Conservation (phyloP, 2,329 filamentous ascomycete genomes). For the Apiospora pterosperma region DNA sequence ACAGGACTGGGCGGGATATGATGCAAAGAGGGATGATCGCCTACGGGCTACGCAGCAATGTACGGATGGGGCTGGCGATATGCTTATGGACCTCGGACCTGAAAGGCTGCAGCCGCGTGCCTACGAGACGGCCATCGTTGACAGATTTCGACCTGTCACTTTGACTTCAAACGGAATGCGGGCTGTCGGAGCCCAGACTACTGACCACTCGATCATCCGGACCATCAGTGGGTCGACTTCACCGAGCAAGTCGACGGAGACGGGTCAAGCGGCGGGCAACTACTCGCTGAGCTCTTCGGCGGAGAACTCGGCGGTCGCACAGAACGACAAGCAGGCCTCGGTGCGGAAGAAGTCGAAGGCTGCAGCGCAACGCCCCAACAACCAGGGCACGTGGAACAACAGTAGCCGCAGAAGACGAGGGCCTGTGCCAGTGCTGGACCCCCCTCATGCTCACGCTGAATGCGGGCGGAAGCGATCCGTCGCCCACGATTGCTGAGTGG, state of each 20-base stretch:
- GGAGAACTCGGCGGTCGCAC: too few species aligned
- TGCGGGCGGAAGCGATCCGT: neutral
- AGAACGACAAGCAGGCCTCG: too few species aligned
- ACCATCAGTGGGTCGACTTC: neutral
- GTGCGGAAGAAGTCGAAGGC: neutral
- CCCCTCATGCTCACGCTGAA: neutral
- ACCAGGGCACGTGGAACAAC: neutral
- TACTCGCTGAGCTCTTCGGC: neutral
- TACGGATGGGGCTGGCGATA: neutral
- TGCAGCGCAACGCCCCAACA: neutral
- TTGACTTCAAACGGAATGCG: neutral
- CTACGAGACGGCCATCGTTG: neutral
- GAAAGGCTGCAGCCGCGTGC: too few species aligned
- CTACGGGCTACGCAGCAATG: too few species aligned
- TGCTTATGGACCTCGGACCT: neutral
- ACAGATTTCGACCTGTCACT: neutral
- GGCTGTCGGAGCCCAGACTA: neutral
- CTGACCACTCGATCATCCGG: too few species aligned
- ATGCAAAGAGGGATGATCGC: neutral
- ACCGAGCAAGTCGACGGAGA: neutral
- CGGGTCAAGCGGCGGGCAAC: neutral
- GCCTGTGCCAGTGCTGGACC: neutral
- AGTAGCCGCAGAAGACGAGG: neutral
- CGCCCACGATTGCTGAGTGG: slow-evolving; percentile 2
- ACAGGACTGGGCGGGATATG: neutral